phyloP scores from a whole-genome alignment of 2,329 filamentous ascomycete species.

The Penicillium sp. region DNA sequence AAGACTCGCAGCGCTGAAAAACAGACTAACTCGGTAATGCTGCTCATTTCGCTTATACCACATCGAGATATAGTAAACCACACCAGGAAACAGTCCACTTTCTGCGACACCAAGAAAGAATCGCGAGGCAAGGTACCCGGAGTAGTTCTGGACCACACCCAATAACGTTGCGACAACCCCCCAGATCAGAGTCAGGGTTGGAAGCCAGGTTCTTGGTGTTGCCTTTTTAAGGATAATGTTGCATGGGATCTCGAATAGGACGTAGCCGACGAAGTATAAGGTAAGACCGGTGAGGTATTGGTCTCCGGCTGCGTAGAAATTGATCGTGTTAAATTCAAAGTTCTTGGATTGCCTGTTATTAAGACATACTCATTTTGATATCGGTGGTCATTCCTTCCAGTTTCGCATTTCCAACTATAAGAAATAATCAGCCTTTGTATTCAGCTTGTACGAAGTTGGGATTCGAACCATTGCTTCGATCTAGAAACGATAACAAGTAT shows the following conservation, averaged over 20 bases:
- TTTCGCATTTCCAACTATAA: slow-evolving; percentile 39
- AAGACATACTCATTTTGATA: slow-evolving; percentile 37
- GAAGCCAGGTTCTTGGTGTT: slow-evolving; percentile 40
- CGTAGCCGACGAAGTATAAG: slow-evolving; percentile 41
- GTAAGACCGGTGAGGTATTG: slow-evolving; percentile 43
- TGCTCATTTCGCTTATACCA: slow-evolving; percentile 64
- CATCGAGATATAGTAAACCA: slow-evolving; percentile 61
- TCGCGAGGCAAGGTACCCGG: slow-evolving; percentile 49
- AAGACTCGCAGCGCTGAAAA: slow-evolving; percentile 59
- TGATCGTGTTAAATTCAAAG: neutral
- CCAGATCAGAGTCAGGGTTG: slow-evolving; percentile 48
- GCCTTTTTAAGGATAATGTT: slow-evolving; percentile 44
- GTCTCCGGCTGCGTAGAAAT: slow-evolving; percentile 30
- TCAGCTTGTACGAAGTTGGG: neutral
- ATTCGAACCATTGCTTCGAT: slow-evolving; percentile 42
- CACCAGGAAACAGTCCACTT: slow-evolving; percentile 54
- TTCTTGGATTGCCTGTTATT: too few species aligned
- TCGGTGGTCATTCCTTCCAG: slow-evolving; percentile 41
- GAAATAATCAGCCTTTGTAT: neutral
- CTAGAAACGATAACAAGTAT: slow-evolving; percentile 47
- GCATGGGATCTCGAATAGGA: slow-evolving; percentile 43
- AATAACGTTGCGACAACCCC: slow-evolving; percentile 53
- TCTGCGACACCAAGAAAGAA: slow-evolving; percentile 56
- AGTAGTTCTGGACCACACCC: slow-evolving; percentile 50
- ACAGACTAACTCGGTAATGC: slow-evolving; percentile 60